Evolutionary conservation across 1,284 basidiomycete species (phyloP), one percentile per base, ranked within the genome.

Genomic region (Trametes pubescens): DNA sequence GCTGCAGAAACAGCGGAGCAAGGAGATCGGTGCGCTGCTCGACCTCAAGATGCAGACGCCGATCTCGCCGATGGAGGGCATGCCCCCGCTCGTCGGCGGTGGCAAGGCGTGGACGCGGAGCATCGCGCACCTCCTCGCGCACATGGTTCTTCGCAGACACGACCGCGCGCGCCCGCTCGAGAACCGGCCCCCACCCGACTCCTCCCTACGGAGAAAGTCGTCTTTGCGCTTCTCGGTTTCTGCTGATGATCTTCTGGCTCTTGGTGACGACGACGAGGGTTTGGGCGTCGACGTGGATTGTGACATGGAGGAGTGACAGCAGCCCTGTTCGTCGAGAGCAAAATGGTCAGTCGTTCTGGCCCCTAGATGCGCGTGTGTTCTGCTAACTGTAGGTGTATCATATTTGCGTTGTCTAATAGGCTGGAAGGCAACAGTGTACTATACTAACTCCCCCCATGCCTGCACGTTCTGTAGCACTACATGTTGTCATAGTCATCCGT

Each of bases 111-210:
- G 68, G 48, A 76, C 78, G 59, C 70, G 75, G 47, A 82, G 69
- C 61, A 76, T 87, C 70, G 74, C 79, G 40, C 84, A 86, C 61
- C 76, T 86, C 21, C 82, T 87, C 52, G 85, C 86, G 58, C 82
- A 82, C 73, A 87, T 87, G 86, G 73, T 85, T 47, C 77, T 87
- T 66, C 79, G 81, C 56, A 72, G 86, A 59, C 76, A 75, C 62
- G 81, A 84, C 51, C 71, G 74, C 4, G 74, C 63, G 26, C 76
- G 80, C 43, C 77, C 80, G 35, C 72, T 82, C 54, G 74, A 77
- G 55, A 77, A 75, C 65, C 75, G 66, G 43, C 66, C 57, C 65
- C 67, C 38, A 47, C 63, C 47, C 34, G 37, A 26, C 14, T 59
- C 44, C 70, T 65, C 16, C 68, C 71, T 35, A 65, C 69, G 59